Percentiles rank a stretch among this genome's conserved stretches.
Evolutionary conservation across 345 rosid genomes (phyloP).

Genomic region (Arabidopsis suecica): DNA sequence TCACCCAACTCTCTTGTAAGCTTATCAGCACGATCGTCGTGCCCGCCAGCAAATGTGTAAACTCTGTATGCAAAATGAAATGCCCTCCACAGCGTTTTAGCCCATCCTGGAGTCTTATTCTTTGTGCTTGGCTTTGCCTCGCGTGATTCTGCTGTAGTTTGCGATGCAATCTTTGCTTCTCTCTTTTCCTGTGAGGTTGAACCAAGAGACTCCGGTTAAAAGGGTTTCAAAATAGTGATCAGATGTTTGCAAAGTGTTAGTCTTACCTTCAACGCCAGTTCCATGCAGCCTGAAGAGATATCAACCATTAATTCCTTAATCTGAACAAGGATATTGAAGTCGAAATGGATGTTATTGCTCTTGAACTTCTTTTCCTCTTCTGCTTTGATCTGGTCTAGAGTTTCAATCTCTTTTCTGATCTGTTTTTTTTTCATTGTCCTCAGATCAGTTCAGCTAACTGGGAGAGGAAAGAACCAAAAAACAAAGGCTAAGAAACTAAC

Average conservation of each 20-base stretch:
- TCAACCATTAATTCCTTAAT: constrained; percentile 84
- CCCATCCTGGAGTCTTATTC: constrained; percentile 33
- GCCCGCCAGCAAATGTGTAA: constrained; percentile 86
- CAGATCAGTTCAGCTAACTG: constrained; percentile 16
- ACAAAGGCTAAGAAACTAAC: neutral
- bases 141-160: constrained; percentile 10
- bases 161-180: constrained; percentile 52
- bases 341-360: constrained; percentile 67
- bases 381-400: constrained; percentile 70
- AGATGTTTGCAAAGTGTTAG: constrained; percentile 4
- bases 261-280: constrained; percentile 71
- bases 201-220: constrained; percentile 8
- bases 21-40: constrained; percentile 80
- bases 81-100: constrained; percentile 76
- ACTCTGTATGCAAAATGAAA: constrained; percentile 81
- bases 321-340: constrained; percentile 62
- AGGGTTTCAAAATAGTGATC: constrained; percentile 7
- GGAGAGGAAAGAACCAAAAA: constrained; percentile 1
- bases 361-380: constrained; percentile 77
- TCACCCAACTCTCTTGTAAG: constrained; percentile 73
- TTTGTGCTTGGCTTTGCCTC: constrained; percentile 39
- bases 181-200: constrained; percentile 63
- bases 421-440: constrained; percentile 39
- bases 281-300: constrained; percentile 89
- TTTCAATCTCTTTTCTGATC: constrained; percentile 77